These are phyloP conservation scores for Bidens hawaiensis DNA, from an alignment of 140 eudicot genomes.

Conservation along the genomic window DNA sequence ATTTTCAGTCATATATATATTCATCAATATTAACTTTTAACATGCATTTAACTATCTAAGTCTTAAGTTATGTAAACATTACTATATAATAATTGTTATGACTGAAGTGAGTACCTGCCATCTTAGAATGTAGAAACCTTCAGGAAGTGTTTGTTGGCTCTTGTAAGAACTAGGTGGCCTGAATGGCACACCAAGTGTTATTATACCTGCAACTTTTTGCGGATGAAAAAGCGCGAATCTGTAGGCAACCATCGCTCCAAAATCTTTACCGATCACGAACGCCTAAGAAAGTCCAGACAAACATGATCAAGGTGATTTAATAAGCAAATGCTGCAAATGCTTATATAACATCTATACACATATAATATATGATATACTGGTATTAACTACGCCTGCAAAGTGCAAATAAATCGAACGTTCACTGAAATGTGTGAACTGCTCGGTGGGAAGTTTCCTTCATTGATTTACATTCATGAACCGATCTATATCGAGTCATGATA, in stretches of 20 bases:
- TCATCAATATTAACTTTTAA: neutral
- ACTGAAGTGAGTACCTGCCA: constrained; percentile 36
- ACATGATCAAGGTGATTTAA: neutral
- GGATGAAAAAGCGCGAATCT: constrained; percentile 37
- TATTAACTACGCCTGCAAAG: no score
- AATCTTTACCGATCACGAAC: constrained; percentile 7
- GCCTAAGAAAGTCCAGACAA: neutral
- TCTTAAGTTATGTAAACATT: neutral
- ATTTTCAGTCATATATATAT: neutral
- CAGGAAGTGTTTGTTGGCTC: constrained; percentile 32
- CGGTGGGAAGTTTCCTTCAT: no score
- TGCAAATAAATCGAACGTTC: no score
- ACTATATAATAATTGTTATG: neutral
- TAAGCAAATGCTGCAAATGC: no score
- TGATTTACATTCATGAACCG: no score
- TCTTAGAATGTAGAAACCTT: constrained; percentile 61
- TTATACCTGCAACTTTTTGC: constrained; percentile 41
- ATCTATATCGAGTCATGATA: no score
- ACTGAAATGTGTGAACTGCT: no score
- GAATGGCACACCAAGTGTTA: constrained; percentile 55
- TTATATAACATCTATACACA: neutral
- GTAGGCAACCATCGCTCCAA: constrained; percentile 24
- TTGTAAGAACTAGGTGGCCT: constrained; percentile 40
- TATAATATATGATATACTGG: no score
- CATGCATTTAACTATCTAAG: neutral